Evolutionary conservation across 139 green algal species (phyloP).

Genomic region (Asterochloris erici): DNA sequence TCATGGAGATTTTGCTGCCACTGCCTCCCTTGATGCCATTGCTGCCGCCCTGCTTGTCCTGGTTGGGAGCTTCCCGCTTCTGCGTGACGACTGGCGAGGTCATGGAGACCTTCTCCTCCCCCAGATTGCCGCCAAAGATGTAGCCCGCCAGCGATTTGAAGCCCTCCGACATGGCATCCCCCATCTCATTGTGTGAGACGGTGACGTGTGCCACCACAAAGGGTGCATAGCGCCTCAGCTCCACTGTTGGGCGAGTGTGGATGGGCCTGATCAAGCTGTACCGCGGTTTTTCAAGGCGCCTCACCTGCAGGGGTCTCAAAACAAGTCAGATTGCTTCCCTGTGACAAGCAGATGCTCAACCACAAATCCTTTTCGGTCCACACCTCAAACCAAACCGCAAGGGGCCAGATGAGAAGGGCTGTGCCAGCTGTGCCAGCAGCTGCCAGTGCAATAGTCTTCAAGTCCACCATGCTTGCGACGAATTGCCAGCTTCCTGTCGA

Average conservation of each 20-base stretch:
- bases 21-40: neutral
- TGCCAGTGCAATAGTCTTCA: too few species aligned
- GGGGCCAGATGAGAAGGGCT: too few species aligned
- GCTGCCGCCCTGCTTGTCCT: neutral
- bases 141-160: slow-evolving; percentile 55
- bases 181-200: slow-evolving; percentile 26
- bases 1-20: slow-evolving; percentile 56
- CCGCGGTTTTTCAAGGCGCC: slow-evolving; percentile 4
- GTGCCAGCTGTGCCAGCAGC: too few species aligned
- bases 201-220: slow-evolving; percentile 52
- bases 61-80: slow-evolving; percentile 7
- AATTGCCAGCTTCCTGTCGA: too few species aligned
- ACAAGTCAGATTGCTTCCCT: too few species aligned
- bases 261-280: neutral
- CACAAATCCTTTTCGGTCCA: too few species aligned
- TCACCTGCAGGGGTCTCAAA: neutral
- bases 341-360: too few species aligned
- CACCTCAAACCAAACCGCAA: too few species aligned
- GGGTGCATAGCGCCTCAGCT: slow-evolving; percentile 42
- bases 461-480: too few species aligned
- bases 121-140: slow-evolving; percentile 66
- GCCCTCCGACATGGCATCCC: slow-evolving; percentile 22
- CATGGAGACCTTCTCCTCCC: slow-evolving; percentile 37
- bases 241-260: neutral
- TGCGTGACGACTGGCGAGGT: slow-evolving; percentile 28